Conservation (phyloP, 202 grass and related monocot genomes). For the Tripidium arundinaceum region DNA sequence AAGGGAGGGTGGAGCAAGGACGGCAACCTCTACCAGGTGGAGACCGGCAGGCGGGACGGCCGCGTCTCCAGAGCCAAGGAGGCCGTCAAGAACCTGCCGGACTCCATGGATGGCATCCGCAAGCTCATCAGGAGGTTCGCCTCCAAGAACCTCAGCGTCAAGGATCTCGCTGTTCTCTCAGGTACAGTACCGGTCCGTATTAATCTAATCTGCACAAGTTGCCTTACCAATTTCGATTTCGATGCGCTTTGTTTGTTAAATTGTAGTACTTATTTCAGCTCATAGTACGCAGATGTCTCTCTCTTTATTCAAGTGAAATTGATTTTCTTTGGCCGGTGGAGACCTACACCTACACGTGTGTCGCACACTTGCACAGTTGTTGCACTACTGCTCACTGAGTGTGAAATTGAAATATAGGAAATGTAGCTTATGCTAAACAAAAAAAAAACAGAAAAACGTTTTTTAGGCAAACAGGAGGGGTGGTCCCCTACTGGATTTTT, state of each 20-base stretch:
- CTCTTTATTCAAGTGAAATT: not conserved
- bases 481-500: not conserved
- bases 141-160: slow-evolving; percentile 41
- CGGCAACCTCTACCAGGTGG: slow-evolving; percentile 53
- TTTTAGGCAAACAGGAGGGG: not conserved
- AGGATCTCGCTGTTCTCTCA: slow-evolving; percentile 52
- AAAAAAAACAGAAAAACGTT: not conserved
- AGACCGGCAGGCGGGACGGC: slow-evolving; percentile 49
- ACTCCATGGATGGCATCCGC: slow-evolving; percentile 37
- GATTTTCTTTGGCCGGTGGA: no score
- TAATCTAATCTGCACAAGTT: not conserved
- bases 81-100: slow-evolving; percentile 37
- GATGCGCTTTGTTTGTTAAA: not conserved
- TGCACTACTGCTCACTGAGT: not conserved
- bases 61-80: slow-evolving; percentile 30
- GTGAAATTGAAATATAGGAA: not conserved
- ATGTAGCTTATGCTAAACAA: not conserved
- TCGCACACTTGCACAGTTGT: not conserved
- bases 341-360: not conserved
- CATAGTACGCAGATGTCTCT: not conserved
- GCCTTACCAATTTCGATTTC: no score
- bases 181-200: not conserved
- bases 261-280: not conserved
- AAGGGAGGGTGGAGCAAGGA: slow-evolving; percentile 45
- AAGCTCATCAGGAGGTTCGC: slow-evolving; percentile 37